Base-by-base conservation (phyloP, 2,329 filamentous ascomycete species). In the Fusarium praegraminearum region DNA sequence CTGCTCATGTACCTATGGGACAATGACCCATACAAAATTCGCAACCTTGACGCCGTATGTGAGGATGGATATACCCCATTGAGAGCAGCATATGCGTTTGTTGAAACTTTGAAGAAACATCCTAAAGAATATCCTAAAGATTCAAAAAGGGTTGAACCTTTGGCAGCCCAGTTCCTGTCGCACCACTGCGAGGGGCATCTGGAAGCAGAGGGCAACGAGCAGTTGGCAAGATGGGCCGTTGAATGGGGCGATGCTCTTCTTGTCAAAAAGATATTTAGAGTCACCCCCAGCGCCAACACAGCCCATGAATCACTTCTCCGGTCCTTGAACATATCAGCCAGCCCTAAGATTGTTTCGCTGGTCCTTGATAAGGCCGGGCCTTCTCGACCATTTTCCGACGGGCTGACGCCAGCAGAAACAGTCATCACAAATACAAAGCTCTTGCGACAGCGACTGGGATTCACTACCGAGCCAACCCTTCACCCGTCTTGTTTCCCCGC, bases 1-100 rank as follows among this genome's bases (percentile, higher is more conserved):
- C 56, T 80, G 7, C 66, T 81, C 22, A 57, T 71, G 15, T 79
- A 74, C 68, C 74, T 83, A 2, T 62, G 70, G 38, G 47, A 66
- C 3, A 58, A 77, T 11, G 80, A 82, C 50, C 70, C 77, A 5
- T 41, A 51, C 22, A 76, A 67, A 30, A 41, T 67, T 3, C 44
- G 69, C 11, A 80, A 80, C 54, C 57, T 81, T 18, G 61, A 46
- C 10, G 68, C 57, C 1, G 33, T 54, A 3, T 76, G 65, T 24
- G 60, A 55, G 2, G 28, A 56, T 3, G 75, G 75, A 4, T 52
- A 58, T n/a, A 78, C 79, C 1, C 80, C 80, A 1, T 58, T 80
- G 4, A 73, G 70, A 5, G 71, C 79, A 47, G 76, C 79, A 4
- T 73, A 81, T 24, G n/a, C 62, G 8, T 69, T 61, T 30, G 43